phyloP scores from a whole-genome alignment of 2,329 filamentous ascomycete species.

The Tricladium varicosporioides region DNA sequence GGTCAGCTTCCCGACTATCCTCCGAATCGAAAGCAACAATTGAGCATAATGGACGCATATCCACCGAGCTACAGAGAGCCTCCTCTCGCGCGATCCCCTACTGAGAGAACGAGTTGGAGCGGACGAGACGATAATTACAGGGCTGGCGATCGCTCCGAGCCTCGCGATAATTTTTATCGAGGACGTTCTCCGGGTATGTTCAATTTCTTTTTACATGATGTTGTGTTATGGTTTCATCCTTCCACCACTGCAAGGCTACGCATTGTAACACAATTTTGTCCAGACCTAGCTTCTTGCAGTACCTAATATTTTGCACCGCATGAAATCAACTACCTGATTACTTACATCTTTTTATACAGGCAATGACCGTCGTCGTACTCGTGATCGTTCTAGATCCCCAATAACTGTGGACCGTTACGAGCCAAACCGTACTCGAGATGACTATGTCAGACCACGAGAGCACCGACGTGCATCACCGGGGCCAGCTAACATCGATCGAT shows the following conservation, averaged over 20 bases:
- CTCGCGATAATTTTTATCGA: slow-evolving; percentile 61
- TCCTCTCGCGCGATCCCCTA: slow-evolving; percentile 32
- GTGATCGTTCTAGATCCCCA: slow-evolving; percentile 69
- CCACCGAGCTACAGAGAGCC: slow-evolving; percentile 32
- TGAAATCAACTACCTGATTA: slow-evolving; percentile 2
- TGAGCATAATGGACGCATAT: slow-evolving; percentile 31
- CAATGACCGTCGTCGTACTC: slow-evolving; percentile 51
- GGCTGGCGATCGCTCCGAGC: slow-evolving; percentile 38
- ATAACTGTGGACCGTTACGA: slow-evolving; percentile 72
- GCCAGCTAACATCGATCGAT: slow-evolving; percentile 76
- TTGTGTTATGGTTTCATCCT: slow-evolving; percentile 1
- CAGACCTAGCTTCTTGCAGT: background rate
- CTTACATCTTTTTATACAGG: slow-evolving; percentile 40
- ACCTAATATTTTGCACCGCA: no score
- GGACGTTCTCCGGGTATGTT: slow-evolving; percentile 69
- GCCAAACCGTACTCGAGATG: slow-evolving; percentile 63
- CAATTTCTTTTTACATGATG: slow-evolving; percentile 1
- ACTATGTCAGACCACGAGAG: slow-evolving; percentile 52
- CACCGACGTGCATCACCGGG: slow-evolving; percentile 57
- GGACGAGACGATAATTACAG: slow-evolving; percentile 33
- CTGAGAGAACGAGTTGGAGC: slow-evolving; percentile 34
- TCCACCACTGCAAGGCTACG: slow-evolving; percentile 7
- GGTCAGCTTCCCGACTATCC: slow-evolving; percentile 2
- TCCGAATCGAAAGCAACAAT: background rate
- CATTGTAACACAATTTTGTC: background rate